phyloP scores from a whole-genome alignment of 768 basidiomycete species.

The Chlorophyllum brunneum region DNA sequence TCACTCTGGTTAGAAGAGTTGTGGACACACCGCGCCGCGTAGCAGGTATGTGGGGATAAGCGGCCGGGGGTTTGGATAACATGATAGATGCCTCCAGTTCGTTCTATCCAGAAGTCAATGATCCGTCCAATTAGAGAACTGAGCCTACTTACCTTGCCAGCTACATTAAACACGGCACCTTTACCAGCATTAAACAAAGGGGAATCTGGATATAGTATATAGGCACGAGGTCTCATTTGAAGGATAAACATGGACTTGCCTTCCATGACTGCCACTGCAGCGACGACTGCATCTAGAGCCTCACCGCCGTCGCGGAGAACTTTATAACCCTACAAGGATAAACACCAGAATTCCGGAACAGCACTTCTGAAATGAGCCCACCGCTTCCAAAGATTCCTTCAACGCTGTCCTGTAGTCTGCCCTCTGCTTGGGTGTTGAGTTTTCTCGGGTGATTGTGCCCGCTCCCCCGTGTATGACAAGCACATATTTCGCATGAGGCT shows the following conservation, averaged over 20 bases:
- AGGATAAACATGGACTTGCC: slow-evolving; percentile 35
- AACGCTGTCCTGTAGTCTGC: slow-evolving; percentile 56
- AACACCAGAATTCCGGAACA: background rate
- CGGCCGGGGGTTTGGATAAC: slow-evolving; percentile 72
- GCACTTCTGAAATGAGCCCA: slow-evolving; percentile 12
- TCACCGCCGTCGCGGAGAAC: slow-evolving; percentile 67
- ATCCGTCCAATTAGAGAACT: no score
- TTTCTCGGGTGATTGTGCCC: slow-evolving; percentile 57
- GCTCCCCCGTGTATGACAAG: slow-evolving; percentile 83
- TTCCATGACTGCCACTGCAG: slow-evolving; percentile 73
- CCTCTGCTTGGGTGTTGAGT: slow-evolving; percentile 58
- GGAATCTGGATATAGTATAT: slow-evolving; percentile 43
- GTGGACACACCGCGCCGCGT: slow-evolving; percentile 60
- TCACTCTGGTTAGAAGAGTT: slow-evolving; percentile 61
- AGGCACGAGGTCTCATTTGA: background rate
- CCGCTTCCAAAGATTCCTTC: slow-evolving; percentile 47
- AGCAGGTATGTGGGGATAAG: slow-evolving; percentile 54
- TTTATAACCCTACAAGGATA: slow-evolving; percentile 44
- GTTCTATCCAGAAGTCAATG: slow-evolving; percentile 39
- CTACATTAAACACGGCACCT: slow-evolving; percentile 80
- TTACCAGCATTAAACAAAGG: slow-evolving; percentile 78
- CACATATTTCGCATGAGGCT: slow-evolving; percentile 21
- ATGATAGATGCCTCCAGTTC: slow-evolving; percentile 82
- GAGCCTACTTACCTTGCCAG: slow-evolving; percentile 55
- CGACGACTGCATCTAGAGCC: slow-evolving; percentile 78